A percentile compares a stretch with the other conserved stretches of the same genome.
These are phyloP conservation scores for Fusarium decemcellulare DNA, from an alignment of 2,329 filamentous ascomycete genomes.

Conservation along the genomic window DNA sequence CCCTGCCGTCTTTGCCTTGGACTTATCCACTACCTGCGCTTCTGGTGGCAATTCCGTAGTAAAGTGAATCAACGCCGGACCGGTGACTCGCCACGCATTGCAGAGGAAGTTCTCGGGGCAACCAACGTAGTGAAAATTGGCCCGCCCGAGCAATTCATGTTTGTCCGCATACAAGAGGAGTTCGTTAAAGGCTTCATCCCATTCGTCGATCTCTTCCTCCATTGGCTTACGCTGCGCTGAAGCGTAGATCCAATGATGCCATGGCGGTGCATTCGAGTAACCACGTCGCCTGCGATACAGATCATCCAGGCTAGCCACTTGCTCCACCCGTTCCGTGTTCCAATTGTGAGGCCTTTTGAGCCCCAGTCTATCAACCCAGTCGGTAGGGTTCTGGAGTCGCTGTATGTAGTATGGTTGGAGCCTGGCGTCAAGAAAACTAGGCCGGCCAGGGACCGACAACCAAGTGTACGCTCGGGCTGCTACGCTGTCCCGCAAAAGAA, in stretches of 20 bases:
- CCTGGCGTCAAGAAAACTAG: neutral
- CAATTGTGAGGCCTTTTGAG: constrained; percentile 1
- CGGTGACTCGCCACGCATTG: constrained; percentile 1
- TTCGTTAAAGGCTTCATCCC: constrained; percentile 5
- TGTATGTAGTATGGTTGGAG: constrained; percentile 1
- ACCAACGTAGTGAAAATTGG: constrained; percentile 4
- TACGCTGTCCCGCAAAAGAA: neutral
- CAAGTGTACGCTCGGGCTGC: neutral
- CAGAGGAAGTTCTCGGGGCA: neutral
- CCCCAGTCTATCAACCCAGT: neutral
- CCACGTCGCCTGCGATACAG: neutral
- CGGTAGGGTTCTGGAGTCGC: neutral
- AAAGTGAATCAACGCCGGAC: neutral
- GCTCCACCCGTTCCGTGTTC: neutral
- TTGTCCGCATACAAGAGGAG: constrained; percentile 6
- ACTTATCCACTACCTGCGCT: neutral
- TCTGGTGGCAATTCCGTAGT: neutral
- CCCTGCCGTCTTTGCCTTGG: neutral
- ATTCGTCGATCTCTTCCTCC: neutral
- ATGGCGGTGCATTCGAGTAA: neutral
- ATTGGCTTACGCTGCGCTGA: constrained; percentile 1
- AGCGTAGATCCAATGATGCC: constrained; percentile 13
- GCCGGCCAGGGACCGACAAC: neutral
- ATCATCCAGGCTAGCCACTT: neutral
- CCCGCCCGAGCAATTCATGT: neutral